Base-by-base conservation (phyloP, 2,329 filamentous ascomycete species). In the Grosmannia huntii region DNA sequence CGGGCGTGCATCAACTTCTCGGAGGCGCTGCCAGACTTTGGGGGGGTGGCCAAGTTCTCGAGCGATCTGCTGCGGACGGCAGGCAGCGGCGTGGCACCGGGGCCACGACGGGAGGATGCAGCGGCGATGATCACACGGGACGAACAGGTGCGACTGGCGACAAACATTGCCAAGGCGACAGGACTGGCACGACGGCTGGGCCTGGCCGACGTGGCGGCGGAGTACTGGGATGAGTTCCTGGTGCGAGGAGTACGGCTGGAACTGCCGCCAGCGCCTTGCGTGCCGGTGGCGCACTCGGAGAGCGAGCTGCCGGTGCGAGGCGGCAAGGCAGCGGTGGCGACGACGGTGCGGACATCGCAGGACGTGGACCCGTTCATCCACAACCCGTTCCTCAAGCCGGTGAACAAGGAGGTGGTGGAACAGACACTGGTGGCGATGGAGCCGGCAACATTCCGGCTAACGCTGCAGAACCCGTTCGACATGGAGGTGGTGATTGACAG, bases 151-250 rank as follows among this genome's bases (percentile, higher is more conserved):
- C 83, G 87, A 28, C 75, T 97, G n/a, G 79, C 85, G 53, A 88
- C 87, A 51, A 96, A 92, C 64, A 91, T 99, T 60, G 83, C 85
- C 41, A 87, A 92, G 62, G 96, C 91, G 0, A 83, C 91, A 33
- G 82, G 78, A 36, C 82, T 94, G n/a, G 86, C 88, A 0, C 82
- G 81, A 60, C 85, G 87, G 60, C 72, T 96, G 28, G 90, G 90
- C 0, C 73, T 90, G 31, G 74, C 79, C 5, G 55, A 46, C 58
- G 71, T 92, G 49, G 79, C 84, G 56, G 90, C 90, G 6, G 87
- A 94, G 64, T 99, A 96, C 68, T 99, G 94, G 94, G 94, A 99
- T 69, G 90, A 96, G 66, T 97, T 97, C 65, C 76, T 99, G 10
- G 80, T 99, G 53, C 84, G 94, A 55, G 84, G 84, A 62, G 75